Evolutionary conservation across 2,329 filamentous ascomycete genomes (phyloP).

Genomic region (Trichoderma koningii): DNA sequence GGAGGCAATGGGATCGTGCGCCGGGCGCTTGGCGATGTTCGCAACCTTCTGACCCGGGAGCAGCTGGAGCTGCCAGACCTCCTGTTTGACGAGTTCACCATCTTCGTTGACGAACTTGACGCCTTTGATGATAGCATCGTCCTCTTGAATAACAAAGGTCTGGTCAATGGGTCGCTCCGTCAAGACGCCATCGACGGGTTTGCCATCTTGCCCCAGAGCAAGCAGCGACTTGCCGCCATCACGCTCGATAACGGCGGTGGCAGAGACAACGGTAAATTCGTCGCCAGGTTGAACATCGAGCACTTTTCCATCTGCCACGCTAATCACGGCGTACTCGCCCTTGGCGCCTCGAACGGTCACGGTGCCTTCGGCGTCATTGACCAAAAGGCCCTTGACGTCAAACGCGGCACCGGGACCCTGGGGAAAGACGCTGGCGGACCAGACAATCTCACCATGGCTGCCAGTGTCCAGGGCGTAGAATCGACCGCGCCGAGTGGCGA

Average conservation of each 20-base stretch:
- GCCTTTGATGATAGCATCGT: conserved; percentile 55
- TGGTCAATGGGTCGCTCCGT: conserved; percentile 52
- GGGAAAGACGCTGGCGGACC: conserved; percentile 68
- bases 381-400: conserved; percentile 67
- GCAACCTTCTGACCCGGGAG: conserved; percentile 67
- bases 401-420: conserved; percentile 56
- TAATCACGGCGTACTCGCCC: conserved; percentile 63
- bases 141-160: conserved; percentile 55
- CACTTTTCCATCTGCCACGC: conserved; percentile 55
- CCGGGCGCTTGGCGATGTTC: conserved; percentile 65
- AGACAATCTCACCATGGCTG: conserved; percentile 71
- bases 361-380: conserved; percentile 57
- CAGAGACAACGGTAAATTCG: conserved; percentile 34
- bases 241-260: conserved; percentile 56
- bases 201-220: conserved; percentile 54
- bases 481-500: conserved; percentile 77
- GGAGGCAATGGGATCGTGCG: conserved; percentile 86
- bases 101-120: conserved; percentile 53
- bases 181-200: conserved; percentile 47
- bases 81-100: conserved; percentile 46
- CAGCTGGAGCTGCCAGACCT: conserved; percentile 74
- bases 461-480: conserved; percentile 79
- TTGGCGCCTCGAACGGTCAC: conserved; percentile 61
- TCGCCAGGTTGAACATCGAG: conserved; percentile 43
- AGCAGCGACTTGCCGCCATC: conserved; percentile 56